Evolutionary conservation across 2,329 filamentous ascomycete species (phyloP).

Genomic region (Thermomyces lanuginosus): DNA sequence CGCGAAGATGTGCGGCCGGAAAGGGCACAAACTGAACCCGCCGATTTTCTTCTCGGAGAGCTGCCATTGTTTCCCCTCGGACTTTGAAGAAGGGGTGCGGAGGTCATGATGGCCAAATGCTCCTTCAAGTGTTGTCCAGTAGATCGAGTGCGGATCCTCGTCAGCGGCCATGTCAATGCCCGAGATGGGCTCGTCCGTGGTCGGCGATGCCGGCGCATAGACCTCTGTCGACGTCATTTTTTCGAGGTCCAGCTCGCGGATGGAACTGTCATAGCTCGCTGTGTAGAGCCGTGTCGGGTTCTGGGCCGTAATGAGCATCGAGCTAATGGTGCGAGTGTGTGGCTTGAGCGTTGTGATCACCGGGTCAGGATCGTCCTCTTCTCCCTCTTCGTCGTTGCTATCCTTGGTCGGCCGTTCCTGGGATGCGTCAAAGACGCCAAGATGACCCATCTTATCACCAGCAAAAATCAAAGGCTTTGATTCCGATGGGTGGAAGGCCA

Average conservation of each 20-base stretch:
- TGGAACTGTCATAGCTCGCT: constrained; percentile 81
- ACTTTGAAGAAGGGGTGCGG: constrained; percentile 36
- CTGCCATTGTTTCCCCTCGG: constrained; percentile 58
- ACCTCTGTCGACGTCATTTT: constrained; percentile 66
- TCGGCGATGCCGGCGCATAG: constrained; percentile 55
- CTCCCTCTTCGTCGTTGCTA: constrained; percentile 45
- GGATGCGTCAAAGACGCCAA: constrained; percentile 72
- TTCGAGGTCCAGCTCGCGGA: constrained; percentile 69
- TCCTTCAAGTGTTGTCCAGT: constrained; percentile 78
- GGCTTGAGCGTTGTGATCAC: constrained; percentile 81
- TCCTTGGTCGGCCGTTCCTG: constrained; percentile 30
- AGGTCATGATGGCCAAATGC: constrained; percentile 67
- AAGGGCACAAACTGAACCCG: constrained; percentile 71
- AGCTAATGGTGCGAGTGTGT: constrained; percentile 74
- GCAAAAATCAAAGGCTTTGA: constrained; percentile 83
- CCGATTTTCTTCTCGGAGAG: constrained; percentile 89
- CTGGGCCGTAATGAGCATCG: constrained; percentile 59
- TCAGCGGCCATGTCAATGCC: constrained; percentile 61
- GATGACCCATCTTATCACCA: constrained; percentile 79
- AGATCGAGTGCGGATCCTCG: constrained; percentile 56
- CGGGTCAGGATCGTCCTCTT: constrained; percentile 50
- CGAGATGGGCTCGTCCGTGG: constrained; percentile 64
- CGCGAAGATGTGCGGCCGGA: constrained; percentile 64
- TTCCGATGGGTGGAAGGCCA: constrained; percentile 73
- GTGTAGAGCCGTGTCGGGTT: constrained; percentile 65